Base-by-base conservation (phyloP, 441 rosid species). In the Erodium moschatum region DNA sequence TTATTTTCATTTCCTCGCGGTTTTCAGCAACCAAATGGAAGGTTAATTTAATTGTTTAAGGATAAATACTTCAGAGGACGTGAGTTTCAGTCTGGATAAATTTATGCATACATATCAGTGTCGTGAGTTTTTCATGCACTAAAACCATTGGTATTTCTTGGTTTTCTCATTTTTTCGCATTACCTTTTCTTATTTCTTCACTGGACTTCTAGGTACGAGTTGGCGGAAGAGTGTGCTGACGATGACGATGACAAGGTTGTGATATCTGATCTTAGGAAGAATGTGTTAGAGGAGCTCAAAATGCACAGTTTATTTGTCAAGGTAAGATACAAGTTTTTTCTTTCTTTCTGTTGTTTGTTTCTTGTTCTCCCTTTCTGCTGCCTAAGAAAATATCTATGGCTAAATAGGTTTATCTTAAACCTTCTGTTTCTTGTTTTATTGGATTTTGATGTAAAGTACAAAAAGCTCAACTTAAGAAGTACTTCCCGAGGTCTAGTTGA, bases 171-270 rank as follows among this genome's bases (percentile, higher is more conserved):
- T 27, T 67, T 27, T 63, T 21, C 44, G 73, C 64, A 5, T 19
- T 61, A 0, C 46, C 46, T 40, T 40, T 40, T 33, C 31, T 64
- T 44, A 64, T 44, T 71, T 67, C 65, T 21, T 29, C 6, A 35
- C 24, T 33, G 64, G n/a, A 67, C 33, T 31, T 69, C 67, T 75
- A 89, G 96, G 82, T 89, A 83, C 73, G 87, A 81, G 67, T 75
- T 80, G 74, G 89, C 96, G 9, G 91, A 85, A 78, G 93, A 87
- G 46, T 89, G 86, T 77, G 85, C 93, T 10, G 96, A 87, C 69
- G 96, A 87, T 72, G 96, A 89, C 52, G 93, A 86, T 65, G 91
- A 83, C 33, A 87, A 86, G 76, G 31, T 78, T 35, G 85, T 85
- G 12, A 86, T 88, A 69, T 64, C 83, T 0, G 70, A 81, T 54